These are phyloP conservation scores for Microbotryum scabiosae DNA, from an alignment of 1,284 basidiomycete species.

Conservation along the genomic window DNA sequence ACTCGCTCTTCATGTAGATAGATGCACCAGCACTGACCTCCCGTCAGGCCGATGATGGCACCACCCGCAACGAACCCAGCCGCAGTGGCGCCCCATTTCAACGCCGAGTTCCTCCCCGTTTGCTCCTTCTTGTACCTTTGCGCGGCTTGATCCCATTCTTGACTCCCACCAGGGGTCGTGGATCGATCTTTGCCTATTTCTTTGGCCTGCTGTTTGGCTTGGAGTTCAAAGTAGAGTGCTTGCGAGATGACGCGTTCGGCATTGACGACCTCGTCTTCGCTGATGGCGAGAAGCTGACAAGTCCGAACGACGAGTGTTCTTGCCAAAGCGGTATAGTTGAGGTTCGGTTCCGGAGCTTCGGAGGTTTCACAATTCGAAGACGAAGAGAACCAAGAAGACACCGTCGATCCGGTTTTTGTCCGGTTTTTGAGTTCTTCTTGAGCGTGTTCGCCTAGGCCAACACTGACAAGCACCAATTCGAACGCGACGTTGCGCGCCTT, in stretches of 20 bases:
- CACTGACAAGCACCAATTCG: constrained; percentile 23
- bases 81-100: constrained; percentile 45
- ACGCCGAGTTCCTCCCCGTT: constrained; percentile 32
- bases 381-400: not conserved
- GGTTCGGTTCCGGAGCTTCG: constrained; percentile 5
- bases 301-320: constrained; percentile 39
- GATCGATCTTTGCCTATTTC: constrained; percentile 11
- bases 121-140: constrained; percentile 35
- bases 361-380: not conserved
- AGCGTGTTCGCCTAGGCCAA: constrained; percentile 16
- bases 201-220: constrained; percentile 21
- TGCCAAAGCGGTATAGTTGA: constrained; percentile 41
- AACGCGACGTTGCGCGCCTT: constrained; percentile 14
- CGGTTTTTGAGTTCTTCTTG: not conserved
- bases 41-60: constrained; percentile 48
- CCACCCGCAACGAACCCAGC: constrained; percentile 44
- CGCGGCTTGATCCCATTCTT: constrained; percentile 40
- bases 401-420: constrained; percentile 3
- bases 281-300: constrained; percentile 38
- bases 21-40: constrained; percentile 25
- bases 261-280: constrained; percentile 33
- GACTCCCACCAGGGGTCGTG: constrained; percentile 1
- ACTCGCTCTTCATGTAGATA: not conserved
- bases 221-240: constrained; percentile 42
- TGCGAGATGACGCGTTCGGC: constrained; percentile 37